These are phyloP conservation scores for Hura crepitans DNA, from an alignment of 441 rosid genomes.

Conservation along the genomic window DNA sequence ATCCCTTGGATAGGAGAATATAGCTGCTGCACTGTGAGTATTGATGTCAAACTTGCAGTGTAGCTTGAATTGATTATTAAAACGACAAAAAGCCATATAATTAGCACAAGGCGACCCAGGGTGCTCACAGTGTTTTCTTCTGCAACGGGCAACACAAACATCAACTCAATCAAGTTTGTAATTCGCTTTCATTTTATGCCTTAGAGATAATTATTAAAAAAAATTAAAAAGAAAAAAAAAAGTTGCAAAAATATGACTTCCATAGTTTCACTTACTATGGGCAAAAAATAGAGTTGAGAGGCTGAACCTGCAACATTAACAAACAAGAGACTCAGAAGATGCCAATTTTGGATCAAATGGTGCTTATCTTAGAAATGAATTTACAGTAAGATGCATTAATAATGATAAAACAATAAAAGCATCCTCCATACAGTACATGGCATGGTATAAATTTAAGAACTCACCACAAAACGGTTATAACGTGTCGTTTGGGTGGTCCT, in stretches of 20 bases:
- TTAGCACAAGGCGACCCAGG: constrained; percentile 73
- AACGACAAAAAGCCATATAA: constrained; percentile 92
- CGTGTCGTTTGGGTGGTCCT: constrained; percentile 75
- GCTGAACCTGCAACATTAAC: constrained; percentile 76
- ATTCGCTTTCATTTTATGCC: constrained; percentile 1
- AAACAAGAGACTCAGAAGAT: constrained; percentile 32
- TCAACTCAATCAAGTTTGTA: constrained; percentile 22
- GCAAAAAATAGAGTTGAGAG: constrained; percentile 86
- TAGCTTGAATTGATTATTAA: constrained; percentile 87
- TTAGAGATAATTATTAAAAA: too few species aligned
- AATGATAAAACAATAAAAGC: too few species aligned
- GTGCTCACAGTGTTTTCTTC: constrained; percentile 81
- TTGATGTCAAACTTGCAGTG: constrained; percentile 92
- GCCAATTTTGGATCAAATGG: background rate
- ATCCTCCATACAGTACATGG: background rate
- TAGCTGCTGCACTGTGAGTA: constrained; percentile 85
- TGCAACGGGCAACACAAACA: constrained; percentile 36
- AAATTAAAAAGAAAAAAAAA: too few species aligned
- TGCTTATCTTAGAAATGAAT: background rate
- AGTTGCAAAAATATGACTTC: constrained; percentile 4
- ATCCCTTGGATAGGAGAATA: constrained; percentile 70
- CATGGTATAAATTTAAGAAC: constrained; percentile 13
- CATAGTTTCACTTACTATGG: constrained; percentile 53
- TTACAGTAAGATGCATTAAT: too few species aligned
- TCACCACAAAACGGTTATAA: constrained; percentile 74